Base-by-base conservation (phyloP, 2,329 filamentous ascomycete genomes). In the Hirsutella thompsonii region DNA sequence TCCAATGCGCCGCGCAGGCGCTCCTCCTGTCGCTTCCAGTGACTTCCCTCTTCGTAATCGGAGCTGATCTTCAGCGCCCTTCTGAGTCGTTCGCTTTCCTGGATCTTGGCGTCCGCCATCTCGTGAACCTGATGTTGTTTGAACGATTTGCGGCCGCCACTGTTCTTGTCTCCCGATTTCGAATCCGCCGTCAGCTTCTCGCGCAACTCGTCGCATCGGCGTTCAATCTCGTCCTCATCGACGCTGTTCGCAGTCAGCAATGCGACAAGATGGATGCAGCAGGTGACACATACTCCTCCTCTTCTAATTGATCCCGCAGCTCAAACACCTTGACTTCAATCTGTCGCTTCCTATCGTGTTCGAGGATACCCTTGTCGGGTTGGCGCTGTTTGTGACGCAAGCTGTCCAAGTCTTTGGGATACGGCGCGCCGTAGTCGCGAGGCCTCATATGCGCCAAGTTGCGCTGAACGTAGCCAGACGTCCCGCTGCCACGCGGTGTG, bases 91-190 rank as follows among this genome's bases (percentile, higher is more conserved):
- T 96, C 89, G 61, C 83, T 94, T 71, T 98, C 92, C 59, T 86
- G 83, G 51, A 94, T 90, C 73, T 98, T 98, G 45, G 90, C 92
- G 54, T 92, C 84, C 16, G 92, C 92, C 59, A 94, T 72, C 64
- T 96, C 92, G 66, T 98, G 92, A 18, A 96, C 88, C 63, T 96
- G 87, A 63, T 96, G 88, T 49, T 80, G 72, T 65, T 96, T 98
- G 48, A 96, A 72, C 9, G 76, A 72, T 41, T 58, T 64, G 42
- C 62, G 58, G n/a, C 55, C 61, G 20, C 57, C 62, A 42, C 52
- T 57, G 20, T 47, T 50, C 19, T 47, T 58, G 28, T 52, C 56
- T 1, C 51, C 54, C 0, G 55, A 53, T 36, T 63, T 58, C 45
- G 63, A 57, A 43, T 67, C 61, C 10, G 56, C 57, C 1, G 60